Percentiles rank a stretch among this genome's conserved stretches.
Conservation (phyloP, 2,329 filamentous ascomycete species). For the Fusarium sp. region DNA sequence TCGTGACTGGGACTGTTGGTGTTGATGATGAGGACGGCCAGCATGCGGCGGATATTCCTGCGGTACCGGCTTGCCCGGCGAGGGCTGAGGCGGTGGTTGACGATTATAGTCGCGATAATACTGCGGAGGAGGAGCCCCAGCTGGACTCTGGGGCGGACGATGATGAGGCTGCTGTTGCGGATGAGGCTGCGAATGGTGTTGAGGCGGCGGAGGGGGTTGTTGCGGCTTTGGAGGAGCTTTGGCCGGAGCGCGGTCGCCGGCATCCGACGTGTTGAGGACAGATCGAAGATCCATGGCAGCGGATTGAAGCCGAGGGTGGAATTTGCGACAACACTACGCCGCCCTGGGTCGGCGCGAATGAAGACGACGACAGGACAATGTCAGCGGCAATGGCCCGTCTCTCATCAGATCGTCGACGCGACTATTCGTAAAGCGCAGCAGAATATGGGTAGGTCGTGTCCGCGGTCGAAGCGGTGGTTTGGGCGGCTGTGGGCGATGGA, state of each 20-base stretch:
- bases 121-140: constrained; percentile 42
- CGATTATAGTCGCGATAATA: constrained; percentile 66
- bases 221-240: constrained; percentile 49
- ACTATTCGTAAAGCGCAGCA: constrained; percentile 18
- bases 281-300: constrained; percentile 63
- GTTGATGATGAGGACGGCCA: constrained; percentile 44
- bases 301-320: constrained; percentile 11
- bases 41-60: constrained; percentile 57
- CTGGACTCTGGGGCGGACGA: constrained; percentile 53
- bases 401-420: constrained; percentile 37
- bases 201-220: constrained; percentile 48
- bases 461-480: constrained; percentile 11
- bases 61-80: constrained; percentile 58
- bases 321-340: constrained; percentile 32
- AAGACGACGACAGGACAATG: constrained; percentile 36
- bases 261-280: constrained; percentile 66
- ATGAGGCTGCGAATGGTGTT: constrained; percentile 46
- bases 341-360: constrained; percentile 29
- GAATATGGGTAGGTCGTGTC: background rate
- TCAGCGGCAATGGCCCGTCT: constrained; percentile 32
- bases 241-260: constrained; percentile 53
- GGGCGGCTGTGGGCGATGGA: constrained; percentile 23
- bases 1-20: constrained; percentile 44
- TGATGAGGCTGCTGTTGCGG: constrained; percentile 55
- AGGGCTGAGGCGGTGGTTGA: constrained; percentile 59